A percentile compares a stretch with the other conserved stretches of the same genome.
Conservation (phyloP, 1,139 yeast species). For the Candida neerlandica region DNA sequence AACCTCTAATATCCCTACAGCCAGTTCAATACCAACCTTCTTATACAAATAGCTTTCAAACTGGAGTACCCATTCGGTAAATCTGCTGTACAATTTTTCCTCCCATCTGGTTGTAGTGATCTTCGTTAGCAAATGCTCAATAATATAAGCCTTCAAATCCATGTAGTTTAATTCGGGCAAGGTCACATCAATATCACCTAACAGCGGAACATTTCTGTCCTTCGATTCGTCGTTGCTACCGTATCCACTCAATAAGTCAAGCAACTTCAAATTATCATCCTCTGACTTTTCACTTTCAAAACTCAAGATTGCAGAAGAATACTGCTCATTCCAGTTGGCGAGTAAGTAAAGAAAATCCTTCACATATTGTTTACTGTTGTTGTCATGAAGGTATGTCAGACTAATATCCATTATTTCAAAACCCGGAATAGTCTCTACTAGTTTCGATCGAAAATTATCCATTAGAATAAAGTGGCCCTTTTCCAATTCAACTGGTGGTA, state of each 20-base stretch:
- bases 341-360: constrained; percentile 30
- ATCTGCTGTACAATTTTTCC: constrained; percentile 21
- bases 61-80: constrained; percentile 40
- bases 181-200: constrained; percentile 9
- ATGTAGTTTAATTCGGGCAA: constrained; percentile 40
- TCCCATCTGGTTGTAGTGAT: constrained; percentile 32
- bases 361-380: constrained; percentile 15
- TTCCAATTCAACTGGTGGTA: constrained; percentile 21
- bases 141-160: constrained; percentile 47
- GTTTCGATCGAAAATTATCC: constrained; percentile 13
- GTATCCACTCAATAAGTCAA: constrained; percentile 43
- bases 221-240: constrained; percentile 24
- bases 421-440: constrained; percentile 11
- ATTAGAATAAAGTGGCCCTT: constrained; percentile 27
- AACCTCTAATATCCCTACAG: constrained; percentile 53
- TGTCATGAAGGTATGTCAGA: constrained; percentile 22
- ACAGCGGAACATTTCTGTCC: constrained; percentile 3
- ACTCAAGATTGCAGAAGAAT: constrained; percentile 18
- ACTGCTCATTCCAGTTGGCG: constrained; percentile 26
- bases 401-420: constrained; percentile 23
- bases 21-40: constrained; percentile 4
- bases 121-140: constrained; percentile 37
- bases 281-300: constrained; percentile 22
- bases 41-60: constrained; percentile 25
- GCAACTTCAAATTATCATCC: constrained; percentile 35